These are phyloP conservation scores for Pythium coloratum DNA, from an alignment of 352 stramenopile genomes.

Conservation along the genomic window DNA sequence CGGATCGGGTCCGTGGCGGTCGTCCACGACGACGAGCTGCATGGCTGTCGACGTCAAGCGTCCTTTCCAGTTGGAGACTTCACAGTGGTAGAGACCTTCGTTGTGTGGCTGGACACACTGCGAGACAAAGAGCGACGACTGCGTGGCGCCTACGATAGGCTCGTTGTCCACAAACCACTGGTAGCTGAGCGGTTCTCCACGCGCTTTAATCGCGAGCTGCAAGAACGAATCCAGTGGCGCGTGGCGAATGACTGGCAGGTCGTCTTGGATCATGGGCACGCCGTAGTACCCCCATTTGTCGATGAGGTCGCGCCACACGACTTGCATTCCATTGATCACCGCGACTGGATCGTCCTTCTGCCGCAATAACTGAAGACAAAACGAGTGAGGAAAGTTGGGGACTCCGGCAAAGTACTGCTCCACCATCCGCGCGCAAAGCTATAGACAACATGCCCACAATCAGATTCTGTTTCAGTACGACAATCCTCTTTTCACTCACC, in stretches of 20 bases:
- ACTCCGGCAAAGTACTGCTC: constrained; percentile 61
- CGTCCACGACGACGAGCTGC: constrained; percentile 48
- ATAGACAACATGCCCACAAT: neutral
- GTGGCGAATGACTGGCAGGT: constrained; percentile 37
- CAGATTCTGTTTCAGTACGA: neutral
- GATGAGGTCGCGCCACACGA: constrained; percentile 48
- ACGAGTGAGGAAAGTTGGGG: constrained; percentile 55
- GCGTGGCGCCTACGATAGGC: constrained; percentile 39
- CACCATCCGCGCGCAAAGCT: constrained; percentile 50
- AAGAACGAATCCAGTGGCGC: constrained; percentile 54
- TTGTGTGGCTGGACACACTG: constrained; percentile 58
- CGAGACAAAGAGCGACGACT: constrained; percentile 50
- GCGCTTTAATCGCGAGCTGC: constrained; percentile 44
- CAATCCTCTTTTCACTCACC: constrained; percentile 21
- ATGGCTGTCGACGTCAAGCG: constrained; percentile 31
- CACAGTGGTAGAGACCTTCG: constrained; percentile 55
- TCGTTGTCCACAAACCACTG: constrained; percentile 55
- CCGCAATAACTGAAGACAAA: constrained; percentile 33
- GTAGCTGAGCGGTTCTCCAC: constrained; percentile 68
- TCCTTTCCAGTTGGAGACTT: constrained; percentile 60
- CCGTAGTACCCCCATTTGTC: constrained; percentile 72
- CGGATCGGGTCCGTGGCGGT: constrained; percentile 40
- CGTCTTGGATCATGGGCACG: constrained; percentile 45
- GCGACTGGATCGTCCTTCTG: constrained; percentile 7
- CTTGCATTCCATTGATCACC: constrained; percentile 29